Evolutionary conservation across 2,329 filamentous ascomycete species (phyloP).

Genomic region (Leptographium procerum): DNA sequence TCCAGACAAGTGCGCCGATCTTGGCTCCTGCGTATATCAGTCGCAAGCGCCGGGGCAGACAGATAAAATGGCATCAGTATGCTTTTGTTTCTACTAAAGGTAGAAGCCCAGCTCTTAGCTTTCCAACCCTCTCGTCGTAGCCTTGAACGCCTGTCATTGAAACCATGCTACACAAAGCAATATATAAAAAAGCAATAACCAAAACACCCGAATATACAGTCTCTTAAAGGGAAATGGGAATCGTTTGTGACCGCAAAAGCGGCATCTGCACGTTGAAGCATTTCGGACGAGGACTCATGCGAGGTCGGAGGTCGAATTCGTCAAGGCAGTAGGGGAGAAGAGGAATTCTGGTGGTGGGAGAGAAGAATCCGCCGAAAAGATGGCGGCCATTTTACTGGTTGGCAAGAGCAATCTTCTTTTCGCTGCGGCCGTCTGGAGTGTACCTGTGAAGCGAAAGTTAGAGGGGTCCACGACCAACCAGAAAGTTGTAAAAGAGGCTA

Average conservation of each 20-base stretch:
- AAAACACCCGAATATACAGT: neutral
- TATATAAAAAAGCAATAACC: neutral
- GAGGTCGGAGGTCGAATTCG: neutral
- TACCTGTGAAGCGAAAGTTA: slow-evolving; percentile 29
- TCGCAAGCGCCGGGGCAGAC: neutral
- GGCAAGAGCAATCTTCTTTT: slow-evolving; percentile 40
- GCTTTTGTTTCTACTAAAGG: neutral
- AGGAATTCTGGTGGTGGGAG: no score
- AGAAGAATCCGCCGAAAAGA: neutral
- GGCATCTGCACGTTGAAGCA: neutral
- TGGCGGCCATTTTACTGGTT: slow-evolving; percentile 10
- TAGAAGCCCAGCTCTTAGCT: neutral
- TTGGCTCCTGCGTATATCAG: neutral
- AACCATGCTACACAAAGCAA: neutral
- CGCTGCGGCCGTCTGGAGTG: slow-evolving; percentile 50
- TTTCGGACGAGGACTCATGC: neutral
- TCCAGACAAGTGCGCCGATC: neutral
- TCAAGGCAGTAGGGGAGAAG: neutral
- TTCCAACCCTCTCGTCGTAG: neutral
- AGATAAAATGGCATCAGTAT: neutral
- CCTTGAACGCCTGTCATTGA: neutral
- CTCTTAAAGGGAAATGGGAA: neutral
- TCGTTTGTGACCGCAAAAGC: neutral
- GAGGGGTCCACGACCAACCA: neutral
- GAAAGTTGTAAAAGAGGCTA: neutral